Conservation (phyloP, 192 early-diverging fungal species). For the Paraglomus brasilianum region DNA sequence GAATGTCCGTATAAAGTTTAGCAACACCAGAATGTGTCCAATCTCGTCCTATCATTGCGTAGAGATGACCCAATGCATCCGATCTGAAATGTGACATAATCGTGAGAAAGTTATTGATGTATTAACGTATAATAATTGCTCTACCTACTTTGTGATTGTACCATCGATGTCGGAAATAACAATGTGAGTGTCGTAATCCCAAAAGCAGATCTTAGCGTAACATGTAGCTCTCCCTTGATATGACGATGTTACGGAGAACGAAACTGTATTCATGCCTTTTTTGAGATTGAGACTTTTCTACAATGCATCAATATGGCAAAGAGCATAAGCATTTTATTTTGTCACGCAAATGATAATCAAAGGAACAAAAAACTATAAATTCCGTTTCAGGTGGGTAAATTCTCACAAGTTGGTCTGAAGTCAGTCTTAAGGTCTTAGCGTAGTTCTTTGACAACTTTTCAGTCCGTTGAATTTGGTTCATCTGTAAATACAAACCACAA, state of each 20-base stretch:
- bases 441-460: constrained; percentile 46
- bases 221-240: constrained; percentile 79
- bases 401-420: constrained; percentile 80
- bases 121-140: not conserved
- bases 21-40: constrained; percentile 98
- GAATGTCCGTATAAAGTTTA: constrained; percentile 92
- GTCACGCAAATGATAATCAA: too few species aligned
- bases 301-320: not conserved
- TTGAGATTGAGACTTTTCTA: constrained; percentile 70
- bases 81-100: constrained; percentile 40
- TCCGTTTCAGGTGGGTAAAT: not conserved
- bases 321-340: too few species aligned
- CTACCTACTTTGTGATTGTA: constrained; percentile 85
- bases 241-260: constrained; percentile 78
- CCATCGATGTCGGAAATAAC: constrained; percentile 99
- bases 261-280: constrained; percentile 85
- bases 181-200: constrained; percentile 77
- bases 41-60: constrained; percentile 96
- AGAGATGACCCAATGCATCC: constrained; percentile 93
- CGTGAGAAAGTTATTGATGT: not conserved
- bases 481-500: too few species aligned
- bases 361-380: too few species aligned
- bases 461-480: too few species aligned
- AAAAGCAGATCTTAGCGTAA: constrained; percentile 86
- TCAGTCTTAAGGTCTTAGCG: constrained; percentile 88